Conservation (phyloP, 2,329 filamentous ascomycete genomes). For the Colletotrichum horii region DNA sequence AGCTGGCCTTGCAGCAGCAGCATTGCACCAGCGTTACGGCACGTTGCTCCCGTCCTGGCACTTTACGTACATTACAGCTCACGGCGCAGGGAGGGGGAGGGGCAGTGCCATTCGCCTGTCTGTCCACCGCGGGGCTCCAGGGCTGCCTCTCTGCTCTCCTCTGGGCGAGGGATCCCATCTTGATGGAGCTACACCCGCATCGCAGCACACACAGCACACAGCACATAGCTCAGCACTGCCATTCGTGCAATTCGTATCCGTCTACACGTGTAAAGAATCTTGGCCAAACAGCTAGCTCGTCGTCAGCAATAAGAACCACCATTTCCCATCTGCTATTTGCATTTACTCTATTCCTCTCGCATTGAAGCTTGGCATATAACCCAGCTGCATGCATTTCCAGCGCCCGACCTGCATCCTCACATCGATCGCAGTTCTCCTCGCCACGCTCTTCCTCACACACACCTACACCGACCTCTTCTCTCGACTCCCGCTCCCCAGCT, state of each 20-base stretch:
- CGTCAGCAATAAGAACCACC: not conserved
- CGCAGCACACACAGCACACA: not conserved
- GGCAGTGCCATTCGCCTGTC: slow-evolving; percentile 3
- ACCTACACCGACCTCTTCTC: slow-evolving; percentile 23
- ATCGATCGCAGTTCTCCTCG: slow-evolving; percentile 25
- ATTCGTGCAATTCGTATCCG: not conserved
- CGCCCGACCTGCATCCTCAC: slow-evolving; percentile 13
- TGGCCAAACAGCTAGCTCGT: not conserved
- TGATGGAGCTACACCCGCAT: not conserved
- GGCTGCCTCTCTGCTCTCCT: not conserved
- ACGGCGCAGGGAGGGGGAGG: not conserved
- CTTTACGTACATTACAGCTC: not conserved
- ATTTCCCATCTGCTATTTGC: not conserved
- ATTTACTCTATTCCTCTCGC: not conserved
- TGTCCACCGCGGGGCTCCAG: not conserved
- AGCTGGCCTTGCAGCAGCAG: not conserved
- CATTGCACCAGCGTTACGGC: not conserved
- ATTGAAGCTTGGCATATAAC: not conserved
- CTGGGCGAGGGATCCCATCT: not conserved
- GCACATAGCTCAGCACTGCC: not conserved
- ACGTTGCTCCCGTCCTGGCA: not conserved
- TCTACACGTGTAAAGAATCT: not conserved
- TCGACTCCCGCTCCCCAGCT: not conserved
- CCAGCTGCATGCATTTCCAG: slow-evolving; percentile 14
- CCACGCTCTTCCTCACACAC: slow-evolving; percentile 23